A percentile compares a stretch with the other conserved stretches of the same genome.
Conservation (phyloP, 1,139 yeast species). For the Schizosaccharomyces versatilis region DNA sequence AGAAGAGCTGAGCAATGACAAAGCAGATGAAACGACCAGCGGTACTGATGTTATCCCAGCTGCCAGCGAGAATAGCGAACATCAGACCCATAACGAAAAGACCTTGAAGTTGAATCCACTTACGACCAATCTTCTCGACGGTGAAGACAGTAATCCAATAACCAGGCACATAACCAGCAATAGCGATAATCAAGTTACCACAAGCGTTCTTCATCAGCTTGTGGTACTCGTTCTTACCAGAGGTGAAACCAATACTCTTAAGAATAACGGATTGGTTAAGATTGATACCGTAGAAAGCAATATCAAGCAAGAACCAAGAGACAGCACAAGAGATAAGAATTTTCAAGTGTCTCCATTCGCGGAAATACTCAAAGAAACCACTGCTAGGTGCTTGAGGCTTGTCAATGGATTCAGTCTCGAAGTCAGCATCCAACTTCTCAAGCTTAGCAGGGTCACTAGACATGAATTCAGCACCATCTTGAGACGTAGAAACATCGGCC, state of each 20-base stretch:
- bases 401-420: constrained; percentile 31
- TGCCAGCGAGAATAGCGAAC: constrained; percentile 59
- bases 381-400: constrained; percentile 28
- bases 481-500: constrained; percentile 13
- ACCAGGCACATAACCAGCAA: constrained; percentile 86
- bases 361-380: constrained; percentile 34
- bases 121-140: constrained; percentile 59
- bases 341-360: constrained; percentile 74
- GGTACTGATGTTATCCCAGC: constrained; percentile 32
- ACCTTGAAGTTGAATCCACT: constrained; percentile 53
- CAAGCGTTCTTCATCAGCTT: constrained; percentile 35
- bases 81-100: constrained; percentile 44
- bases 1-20: constrained; percentile 61
- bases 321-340: constrained; percentile 82
- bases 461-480: constrained; percentile 29
- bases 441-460: constrained; percentile 21
- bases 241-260: constrained; percentile 65
- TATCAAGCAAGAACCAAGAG: constrained; percentile 89
- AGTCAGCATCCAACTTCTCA: no score
- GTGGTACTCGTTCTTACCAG: constrained; percentile 35
- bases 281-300: constrained; percentile 80
- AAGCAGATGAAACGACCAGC: constrained; percentile 48
- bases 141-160: constrained; percentile 67
- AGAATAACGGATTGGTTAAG: constrained; percentile 60
- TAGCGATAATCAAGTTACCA: constrained; percentile 51